phyloP scores from a whole-genome alignment of 129 eudicot genomes.

The Silybum marianum region DNA sequence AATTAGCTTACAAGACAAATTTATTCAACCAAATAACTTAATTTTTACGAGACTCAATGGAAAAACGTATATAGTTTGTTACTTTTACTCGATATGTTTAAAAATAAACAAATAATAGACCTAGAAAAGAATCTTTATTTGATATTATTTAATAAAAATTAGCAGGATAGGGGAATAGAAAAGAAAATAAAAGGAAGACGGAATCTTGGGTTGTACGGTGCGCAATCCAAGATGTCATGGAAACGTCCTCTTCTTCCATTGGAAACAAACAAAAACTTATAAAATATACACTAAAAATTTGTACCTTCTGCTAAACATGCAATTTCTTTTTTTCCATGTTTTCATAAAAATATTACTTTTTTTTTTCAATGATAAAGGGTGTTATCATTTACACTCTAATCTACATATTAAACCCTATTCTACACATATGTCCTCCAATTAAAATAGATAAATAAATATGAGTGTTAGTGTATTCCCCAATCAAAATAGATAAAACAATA shows the following conservation, averaged over 20 bases:
- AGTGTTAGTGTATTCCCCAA: too few relatives aligned
- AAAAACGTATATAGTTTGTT: neutral
- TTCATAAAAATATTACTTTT: neutral
- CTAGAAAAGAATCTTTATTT: neutral
- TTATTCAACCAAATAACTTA: too few relatives aligned
- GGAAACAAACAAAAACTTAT: neutral
- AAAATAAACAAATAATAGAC: neutral
- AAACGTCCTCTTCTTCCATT: constrained; percentile 3
- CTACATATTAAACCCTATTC: too few relatives aligned
- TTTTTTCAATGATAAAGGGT: too few relatives aligned
- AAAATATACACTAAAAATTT: neutral
- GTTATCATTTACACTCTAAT: too few relatives aligned
- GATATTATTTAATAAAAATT: neutral
- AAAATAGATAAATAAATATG: too few relatives aligned
- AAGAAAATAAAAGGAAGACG: neutral
- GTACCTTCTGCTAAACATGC: neutral
- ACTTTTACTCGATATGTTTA: neutral
- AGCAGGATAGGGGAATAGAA: neutral
- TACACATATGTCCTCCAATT: too few relatives aligned
- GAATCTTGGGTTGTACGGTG: neutral
- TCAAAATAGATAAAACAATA: too few relatives aligned
- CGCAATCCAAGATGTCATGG: neutral
- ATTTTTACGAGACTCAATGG: too few relatives aligned
- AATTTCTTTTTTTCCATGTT: neutral
- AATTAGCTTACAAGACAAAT: too few relatives aligned